These are phyloP conservation scores for Gomphus bonarii DNA, from an alignment of 1,284 basidiomycete species.

Conservation along the genomic window DNA sequence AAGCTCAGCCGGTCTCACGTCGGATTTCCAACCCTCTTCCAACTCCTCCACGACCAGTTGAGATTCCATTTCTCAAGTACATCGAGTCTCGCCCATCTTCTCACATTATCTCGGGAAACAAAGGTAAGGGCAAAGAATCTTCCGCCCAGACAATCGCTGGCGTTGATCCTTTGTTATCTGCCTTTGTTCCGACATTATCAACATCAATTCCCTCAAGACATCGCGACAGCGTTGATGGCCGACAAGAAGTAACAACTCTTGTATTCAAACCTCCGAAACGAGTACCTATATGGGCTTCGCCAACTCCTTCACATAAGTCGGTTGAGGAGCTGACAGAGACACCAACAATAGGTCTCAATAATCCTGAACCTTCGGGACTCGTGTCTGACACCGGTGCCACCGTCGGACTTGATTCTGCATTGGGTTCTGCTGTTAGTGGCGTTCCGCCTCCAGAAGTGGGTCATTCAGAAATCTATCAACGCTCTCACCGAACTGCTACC, in stretches of 20 bases:
- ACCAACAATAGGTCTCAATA: neutral
- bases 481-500: neutral
- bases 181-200: conserved; percentile 8
- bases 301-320: neutral
- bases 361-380: neutral
- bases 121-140: conserved; percentile 2
- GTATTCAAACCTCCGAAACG: conserved; percentile 8
- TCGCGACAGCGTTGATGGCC: neutral
- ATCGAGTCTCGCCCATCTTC: neutral
- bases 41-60: conserved; percentile 1
- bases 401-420: neutral
- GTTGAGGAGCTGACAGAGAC: neutral
- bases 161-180: conserved; percentile 8
- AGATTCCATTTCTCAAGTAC: conserved; percentile 5
- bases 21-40: conserved; percentile 5
- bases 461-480: neutral
- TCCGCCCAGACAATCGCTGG: neutral
- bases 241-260: conserved; percentile 7
- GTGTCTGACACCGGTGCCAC: neutral
- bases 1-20: neutral
- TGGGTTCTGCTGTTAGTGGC: neutral
- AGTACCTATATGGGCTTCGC: conserved; percentile 4
- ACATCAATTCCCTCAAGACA: neutral
- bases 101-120: neutral
- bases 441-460: neutral